A percentile compares a stretch with the other conserved stretches of the same genome.
Evolutionary conservation across 306 rosid species (phyloP).

Genomic region (Vigna nakashimae): DNA sequence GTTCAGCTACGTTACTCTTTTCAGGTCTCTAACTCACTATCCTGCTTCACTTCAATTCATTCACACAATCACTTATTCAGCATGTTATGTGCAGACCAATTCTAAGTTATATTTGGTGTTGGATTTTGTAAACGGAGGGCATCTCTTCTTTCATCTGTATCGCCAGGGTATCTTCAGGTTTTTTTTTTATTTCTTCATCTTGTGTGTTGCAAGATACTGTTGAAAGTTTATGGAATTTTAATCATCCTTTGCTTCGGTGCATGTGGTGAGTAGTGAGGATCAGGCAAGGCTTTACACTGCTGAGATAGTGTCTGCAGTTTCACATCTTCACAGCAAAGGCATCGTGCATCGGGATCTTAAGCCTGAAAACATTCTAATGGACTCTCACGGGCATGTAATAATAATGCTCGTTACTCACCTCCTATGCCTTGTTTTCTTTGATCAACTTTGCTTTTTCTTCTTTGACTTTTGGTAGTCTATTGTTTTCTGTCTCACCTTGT

Average conservation of each 20-base stretch:
- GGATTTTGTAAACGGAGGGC: slow-evolving; percentile 95
- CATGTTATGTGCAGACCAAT: slow-evolving; percentile 65
- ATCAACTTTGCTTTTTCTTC: background rate
- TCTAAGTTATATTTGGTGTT: slow-evolving; percentile 86
- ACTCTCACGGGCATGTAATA: slow-evolving; percentile 82
- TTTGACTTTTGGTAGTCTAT: background rate
- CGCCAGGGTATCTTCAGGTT: slow-evolving; percentile 95
- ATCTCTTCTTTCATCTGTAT: slow-evolving; percentile 88
- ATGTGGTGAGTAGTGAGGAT: slow-evolving; percentile 86
- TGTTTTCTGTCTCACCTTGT: background rate
- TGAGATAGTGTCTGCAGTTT: slow-evolving; percentile 94
- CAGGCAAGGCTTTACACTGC: slow-evolving; percentile 94
- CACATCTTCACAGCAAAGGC: slow-evolving; percentile 87
- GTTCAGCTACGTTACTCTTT: slow-evolving; percentile 94
- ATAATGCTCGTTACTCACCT: slow-evolving; percentile 6
- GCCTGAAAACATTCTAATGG: slow-evolving; percentile 96
- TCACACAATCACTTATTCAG: background rate
- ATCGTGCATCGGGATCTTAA: slow-evolving; percentile 97
- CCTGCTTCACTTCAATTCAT: background rate
- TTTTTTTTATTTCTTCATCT: background rate
- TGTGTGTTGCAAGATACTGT: slow-evolving; percentile 16
- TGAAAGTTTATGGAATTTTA: slow-evolving; percentile 31
- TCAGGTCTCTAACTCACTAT: slow-evolving; percentile 51
- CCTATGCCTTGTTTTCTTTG: background rate
- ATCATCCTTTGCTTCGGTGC: slow-evolving; percentile 46